phyloP scores from a whole-genome alignment of 306 rosid genomes.

The Leucaena leucocephala region DNA sequence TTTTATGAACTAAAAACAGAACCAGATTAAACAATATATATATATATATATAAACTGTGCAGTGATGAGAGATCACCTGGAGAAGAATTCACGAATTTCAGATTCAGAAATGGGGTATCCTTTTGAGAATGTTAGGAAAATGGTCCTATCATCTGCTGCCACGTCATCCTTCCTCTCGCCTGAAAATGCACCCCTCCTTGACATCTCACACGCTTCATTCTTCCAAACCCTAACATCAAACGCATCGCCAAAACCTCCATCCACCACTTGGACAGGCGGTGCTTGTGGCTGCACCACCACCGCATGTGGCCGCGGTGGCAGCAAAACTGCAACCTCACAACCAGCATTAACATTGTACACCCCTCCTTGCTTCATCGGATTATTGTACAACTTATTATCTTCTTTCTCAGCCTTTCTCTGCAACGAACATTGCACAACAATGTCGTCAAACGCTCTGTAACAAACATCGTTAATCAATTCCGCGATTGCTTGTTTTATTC shows the following conservation, averaged over 20 bases:
- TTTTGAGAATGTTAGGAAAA: constrained; percentile 66
- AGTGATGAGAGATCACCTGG: constrained; percentile 33
- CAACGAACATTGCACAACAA: constrained; percentile 34
- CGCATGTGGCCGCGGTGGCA: too few relatives aligned
- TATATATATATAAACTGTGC: too few relatives aligned
- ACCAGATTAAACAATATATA: too few relatives aligned
- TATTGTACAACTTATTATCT: background rate
- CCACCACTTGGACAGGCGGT: background rate
- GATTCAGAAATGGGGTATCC: constrained; percentile 62
- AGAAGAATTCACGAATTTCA: constrained; percentile 55
- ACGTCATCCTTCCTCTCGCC: background rate
- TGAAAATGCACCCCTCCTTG: too few relatives aligned
- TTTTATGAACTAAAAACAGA: too few relatives aligned
- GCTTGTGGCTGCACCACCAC: background rate
- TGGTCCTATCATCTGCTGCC: constrained; percentile 54
- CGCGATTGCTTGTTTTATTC: constrained; percentile 27
- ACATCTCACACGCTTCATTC: constrained; percentile 11
- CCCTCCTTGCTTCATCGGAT: background rate
- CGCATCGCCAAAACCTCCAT: background rate
- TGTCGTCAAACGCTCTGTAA: constrained; percentile 51
- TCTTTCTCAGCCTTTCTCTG: background rate
- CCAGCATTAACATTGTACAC: background rate
- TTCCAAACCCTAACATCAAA: constrained; percentile 17
- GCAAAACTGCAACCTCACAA: background rate
- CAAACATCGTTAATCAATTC: constrained; percentile 48